Evolutionary conservation across 768 basidiomycete species (phyloP).

Genomic region (Naganishia antarctica): DNA sequence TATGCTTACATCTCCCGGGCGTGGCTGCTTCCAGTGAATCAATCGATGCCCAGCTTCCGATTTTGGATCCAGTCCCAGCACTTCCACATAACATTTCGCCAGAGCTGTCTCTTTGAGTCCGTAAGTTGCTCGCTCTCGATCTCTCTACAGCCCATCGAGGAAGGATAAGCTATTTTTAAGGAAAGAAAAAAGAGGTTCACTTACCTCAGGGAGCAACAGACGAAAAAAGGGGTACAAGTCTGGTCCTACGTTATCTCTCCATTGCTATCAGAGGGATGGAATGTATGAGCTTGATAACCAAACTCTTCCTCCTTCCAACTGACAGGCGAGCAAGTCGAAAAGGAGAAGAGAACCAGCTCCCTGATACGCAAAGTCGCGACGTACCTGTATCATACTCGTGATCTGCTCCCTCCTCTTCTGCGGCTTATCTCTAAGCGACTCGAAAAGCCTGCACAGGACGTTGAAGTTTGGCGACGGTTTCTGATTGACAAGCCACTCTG

Average conservation of each 20-base stretch:
- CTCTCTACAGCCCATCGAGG: slow-evolving; percentile 61
- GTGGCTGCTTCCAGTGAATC: slow-evolving; percentile 69
- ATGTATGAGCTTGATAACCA: neutral
- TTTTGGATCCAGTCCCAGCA: slow-evolving; percentile 74
- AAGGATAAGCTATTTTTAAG: neutral
- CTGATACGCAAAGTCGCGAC: slow-evolving; percentile 54
- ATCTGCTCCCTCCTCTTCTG: slow-evolving; percentile 68
- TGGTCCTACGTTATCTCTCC: slow-evolving; percentile 77
- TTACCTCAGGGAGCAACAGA: slow-evolving; percentile 76
- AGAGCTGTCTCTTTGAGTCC: slow-evolving; percentile 91
- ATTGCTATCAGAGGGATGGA: slow-evolving; percentile 56
- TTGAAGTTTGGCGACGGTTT: slow-evolving; percentile 32
- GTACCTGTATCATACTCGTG: slow-evolving; percentile 65
- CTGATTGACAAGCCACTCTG: slow-evolving; percentile 33
- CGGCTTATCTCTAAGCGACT: slow-evolving; percentile 67
- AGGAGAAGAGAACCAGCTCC: neutral
- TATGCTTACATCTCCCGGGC: slow-evolving; percentile 45
- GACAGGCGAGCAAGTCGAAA: too few species aligned
- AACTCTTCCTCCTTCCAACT: neutral
- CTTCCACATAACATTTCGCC: slow-evolving; percentile 84
- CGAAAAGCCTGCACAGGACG: slow-evolving; percentile 59
- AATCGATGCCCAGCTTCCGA: slow-evolving; percentile 77
- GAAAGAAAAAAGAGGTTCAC: slow-evolving; percentile 48
- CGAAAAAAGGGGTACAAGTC: slow-evolving; percentile 87
- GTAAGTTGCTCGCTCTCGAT: slow-evolving; percentile 84